Conservation (phyloP, 2,329 filamentous ascomycete genomes). For the Aspergillus ruber region DNA sequence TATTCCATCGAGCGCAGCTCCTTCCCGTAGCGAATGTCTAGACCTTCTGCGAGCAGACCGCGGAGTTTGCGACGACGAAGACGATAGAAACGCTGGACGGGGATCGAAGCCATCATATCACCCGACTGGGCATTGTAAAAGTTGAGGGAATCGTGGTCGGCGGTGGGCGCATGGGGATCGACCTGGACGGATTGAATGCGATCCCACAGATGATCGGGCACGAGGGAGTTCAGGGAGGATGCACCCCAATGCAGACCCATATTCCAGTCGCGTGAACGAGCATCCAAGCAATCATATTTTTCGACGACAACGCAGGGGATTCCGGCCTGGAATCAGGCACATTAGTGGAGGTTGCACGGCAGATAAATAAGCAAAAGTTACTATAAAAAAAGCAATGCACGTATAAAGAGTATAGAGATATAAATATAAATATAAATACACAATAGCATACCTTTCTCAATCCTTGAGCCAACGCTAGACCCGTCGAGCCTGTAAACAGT, state of each 20-base stretch:
- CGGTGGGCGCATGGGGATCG: conserved; percentile 19
- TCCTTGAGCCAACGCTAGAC: conserved; percentile 37
- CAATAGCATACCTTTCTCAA: conserved; percentile 28
- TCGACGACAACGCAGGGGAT: conserved; percentile 21
- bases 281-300: conserved; percentile 14
- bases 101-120: conserved; percentile 19
- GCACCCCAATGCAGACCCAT: conserved; percentile 30
- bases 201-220: conserved; percentile 19
- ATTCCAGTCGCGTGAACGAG: conserved; percentile 24
- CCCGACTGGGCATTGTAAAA: conserved; percentile 22
- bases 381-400: neutral
- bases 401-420: neutral
- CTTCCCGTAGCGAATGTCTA: conserved; percentile 22
- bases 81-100: conserved; percentile 21
- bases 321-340: conserved; percentile 10
- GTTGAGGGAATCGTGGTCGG: conserved; percentile 14
- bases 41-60: conserved; percentile 16
- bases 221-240: conserved; percentile 12
- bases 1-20: conserved; percentile 11
- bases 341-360: neutral
- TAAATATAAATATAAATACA: neutral
- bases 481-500: conserved; percentile 30
- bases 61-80: conserved; percentile 25
- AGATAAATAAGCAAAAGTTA: neutral
- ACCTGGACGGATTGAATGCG: conserved; percentile 21